Evolutionary conservation across 768 basidiomycete species (phyloP).

Genomic region (Pleurotus tuber-regium): DNA sequence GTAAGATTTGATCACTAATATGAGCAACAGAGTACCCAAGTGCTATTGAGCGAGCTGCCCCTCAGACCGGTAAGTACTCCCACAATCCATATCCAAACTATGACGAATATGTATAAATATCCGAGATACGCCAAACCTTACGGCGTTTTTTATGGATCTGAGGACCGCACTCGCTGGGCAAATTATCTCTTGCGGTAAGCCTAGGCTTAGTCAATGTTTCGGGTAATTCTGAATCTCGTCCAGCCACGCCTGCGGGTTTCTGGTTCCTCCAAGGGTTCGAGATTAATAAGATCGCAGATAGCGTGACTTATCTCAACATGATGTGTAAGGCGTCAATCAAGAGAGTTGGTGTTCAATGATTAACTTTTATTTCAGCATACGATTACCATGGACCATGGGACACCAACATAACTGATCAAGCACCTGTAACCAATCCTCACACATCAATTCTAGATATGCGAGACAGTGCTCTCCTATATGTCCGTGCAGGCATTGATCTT

Average conservation of each 20-base stretch:
- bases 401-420: slow-evolving; percentile 17
- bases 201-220: slow-evolving; percentile 5
- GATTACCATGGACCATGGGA: slow-evolving; percentile 25
- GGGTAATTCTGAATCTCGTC: neutral
- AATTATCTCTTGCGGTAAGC: slow-evolving; percentile 14
- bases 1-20: neutral
- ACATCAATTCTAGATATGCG: slow-evolving; percentile 20
- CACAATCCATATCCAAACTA: neutral
- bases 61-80: slow-evolving; percentile 15
- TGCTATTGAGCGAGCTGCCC: slow-evolving; percentile 18
- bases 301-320: slow-evolving; percentile 21
- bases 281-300: slow-evolving; percentile 20
- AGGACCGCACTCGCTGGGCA: slow-evolving; percentile 11
- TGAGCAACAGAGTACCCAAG: slow-evolving; percentile 9
- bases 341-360: too few relatives aligned
- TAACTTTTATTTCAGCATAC: slow-evolving; percentile 9
- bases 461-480: slow-evolving; percentile 17
- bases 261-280: slow-evolving; percentile 22
- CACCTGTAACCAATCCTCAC: slow-evolving; percentile 21
- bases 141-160: slow-evolving; percentile 17
- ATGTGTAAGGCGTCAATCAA: slow-evolving; percentile 20
- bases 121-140: slow-evolving; percentile 21
- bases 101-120: neutral
- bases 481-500: slow-evolving; percentile 19
- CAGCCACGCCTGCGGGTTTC: slow-evolving; percentile 18